Percentiles rank a stretch among this genome's conserved stretches.
phyloP scores from a whole-genome alignment of 2,329 filamentous ascomycete genomes.

The Colletotrichum sp. region DNA sequence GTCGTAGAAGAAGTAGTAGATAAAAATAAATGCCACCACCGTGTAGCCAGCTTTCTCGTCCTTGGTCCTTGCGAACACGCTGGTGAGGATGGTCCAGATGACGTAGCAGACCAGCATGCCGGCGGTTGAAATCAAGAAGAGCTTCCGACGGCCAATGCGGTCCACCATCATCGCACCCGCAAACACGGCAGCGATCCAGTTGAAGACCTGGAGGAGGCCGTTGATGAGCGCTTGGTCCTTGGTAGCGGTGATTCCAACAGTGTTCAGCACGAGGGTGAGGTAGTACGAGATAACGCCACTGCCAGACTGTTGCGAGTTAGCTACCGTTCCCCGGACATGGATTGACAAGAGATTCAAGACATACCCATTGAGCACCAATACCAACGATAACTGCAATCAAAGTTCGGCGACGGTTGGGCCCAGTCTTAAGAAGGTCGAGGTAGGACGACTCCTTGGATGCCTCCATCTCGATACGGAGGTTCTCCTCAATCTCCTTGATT shows the following conservation, averaged over 20 bases:
- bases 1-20: constrained; percentile 23
- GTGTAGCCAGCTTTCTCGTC: constrained; percentile 22
- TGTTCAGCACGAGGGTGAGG: constrained; percentile 36
- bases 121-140: constrained; percentile 45
- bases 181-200: constrained; percentile 9
- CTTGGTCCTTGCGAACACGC: not conserved
- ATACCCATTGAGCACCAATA: constrained; percentile 30
- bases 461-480: constrained; percentile 53
- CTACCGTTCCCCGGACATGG: not conserved
- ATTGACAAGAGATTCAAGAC: rapidly evolving
- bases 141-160: constrained; percentile 41
- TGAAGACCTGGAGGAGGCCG: constrained; percentile 26
- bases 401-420: constrained; percentile 30
- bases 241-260: constrained; percentile 32
- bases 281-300: constrained; percentile 43
- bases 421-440: constrained; percentile 31
- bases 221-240: constrained; percentile 46
- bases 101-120: constrained; percentile 28
- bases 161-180: constrained; percentile 48
- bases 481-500: constrained; percentile 46
- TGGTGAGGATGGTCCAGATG: constrained; percentile 26
- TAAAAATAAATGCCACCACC: constrained; percentile 22
- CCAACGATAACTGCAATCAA: constrained; percentile 28
- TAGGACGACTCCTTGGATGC: constrained; percentile 41
- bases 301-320: constrained; percentile 9